Base-by-base conservation (phyloP, 345 rosid genomes). In the Syzygium aromaticum region DNA sequence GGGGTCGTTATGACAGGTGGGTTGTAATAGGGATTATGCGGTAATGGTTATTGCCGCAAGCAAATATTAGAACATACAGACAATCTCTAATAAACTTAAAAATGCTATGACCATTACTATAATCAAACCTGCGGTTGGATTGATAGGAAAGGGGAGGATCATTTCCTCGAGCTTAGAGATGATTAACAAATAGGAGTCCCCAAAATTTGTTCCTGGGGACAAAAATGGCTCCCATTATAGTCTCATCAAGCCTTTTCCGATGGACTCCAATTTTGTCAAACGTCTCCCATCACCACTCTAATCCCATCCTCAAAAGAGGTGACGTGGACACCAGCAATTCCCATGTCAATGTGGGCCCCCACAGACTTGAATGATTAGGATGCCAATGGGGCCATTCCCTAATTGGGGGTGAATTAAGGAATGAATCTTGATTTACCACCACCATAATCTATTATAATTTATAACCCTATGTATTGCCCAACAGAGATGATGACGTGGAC, bases 301-400 rank as follows among this genome's bases (percentile, higher is more conserved):
- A 1, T 1, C 46, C 1, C 7, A 49, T 64, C 22, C 30, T 25
- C 4, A 49, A 43, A 59, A 52, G 22, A 40, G 83, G 23, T 5
- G 40, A 64, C 40, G 56, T 33, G 87, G 87, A 77, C 38, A 40
- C 87, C 53, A 52, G 77, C 64, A 33, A 77, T 51, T 52, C 63
- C 64, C 87, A 86, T 73, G 87, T 86, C 84, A 73, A 38, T 73
- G 87, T 77, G 87, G 86, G 63, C 28, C 64, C 87, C 46, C 82
- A 8, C 38, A 28, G 82, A 17, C 51, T 40, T 63, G 54, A 63
- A 86, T 63, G 87, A n/a, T 25, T 85, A 40, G 46, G 78, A 67
- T 85, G 13, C 86, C 86, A 13, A 14, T 10, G 54, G 84, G 40
- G 7, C 33, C 78, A 67, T 64, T 67, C 46, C 46, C 1, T 43